phyloP scores from a whole-genome alignment of 345 rosid genomes.

The Brassica incana region DNA sequence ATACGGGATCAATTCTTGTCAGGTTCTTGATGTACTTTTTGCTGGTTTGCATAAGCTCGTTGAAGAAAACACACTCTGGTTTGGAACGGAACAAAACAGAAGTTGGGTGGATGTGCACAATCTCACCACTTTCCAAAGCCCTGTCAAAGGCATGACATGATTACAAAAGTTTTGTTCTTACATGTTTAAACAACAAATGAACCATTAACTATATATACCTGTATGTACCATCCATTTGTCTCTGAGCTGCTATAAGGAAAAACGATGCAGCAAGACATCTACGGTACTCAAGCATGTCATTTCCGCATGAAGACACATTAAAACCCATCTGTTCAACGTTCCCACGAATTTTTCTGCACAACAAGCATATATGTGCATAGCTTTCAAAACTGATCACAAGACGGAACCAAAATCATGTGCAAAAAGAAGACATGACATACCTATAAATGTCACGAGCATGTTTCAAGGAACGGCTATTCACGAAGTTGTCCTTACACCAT shows the following conservation, averaged over 20 bases:
- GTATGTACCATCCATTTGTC: constrained; percentile 84
- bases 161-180: neutral
- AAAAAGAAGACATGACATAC: constrained; percentile 40
- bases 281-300: constrained; percentile 68
- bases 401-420: neutral
- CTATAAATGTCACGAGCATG: constrained; percentile 86
- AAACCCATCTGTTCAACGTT: constrained; percentile 82
- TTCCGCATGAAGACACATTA: constrained; percentile 70
- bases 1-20: constrained; percentile 71
- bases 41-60: constrained; percentile 79
- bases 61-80: constrained; percentile 76
- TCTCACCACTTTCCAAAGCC: constrained; percentile 85
- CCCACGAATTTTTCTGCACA: constrained; percentile 73
- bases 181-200: neutral
- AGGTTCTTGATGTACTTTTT: constrained; percentile 76
- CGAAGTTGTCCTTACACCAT: constrained; percentile 89
- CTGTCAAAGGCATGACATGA: constrained; percentile 46
- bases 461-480: constrained; percentile 70
- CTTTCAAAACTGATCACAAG: constrained; percentile 9
- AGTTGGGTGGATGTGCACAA: constrained; percentile 86
- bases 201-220: constrained; percentile 46
- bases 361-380: neutral
- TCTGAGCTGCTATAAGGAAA: constrained; percentile 90
- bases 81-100: constrained; percentile 72
- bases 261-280: constrained; percentile 91